Conservation (phyloP, 73 alveolate species). For the Tetrahymena elliotti region DNA sequence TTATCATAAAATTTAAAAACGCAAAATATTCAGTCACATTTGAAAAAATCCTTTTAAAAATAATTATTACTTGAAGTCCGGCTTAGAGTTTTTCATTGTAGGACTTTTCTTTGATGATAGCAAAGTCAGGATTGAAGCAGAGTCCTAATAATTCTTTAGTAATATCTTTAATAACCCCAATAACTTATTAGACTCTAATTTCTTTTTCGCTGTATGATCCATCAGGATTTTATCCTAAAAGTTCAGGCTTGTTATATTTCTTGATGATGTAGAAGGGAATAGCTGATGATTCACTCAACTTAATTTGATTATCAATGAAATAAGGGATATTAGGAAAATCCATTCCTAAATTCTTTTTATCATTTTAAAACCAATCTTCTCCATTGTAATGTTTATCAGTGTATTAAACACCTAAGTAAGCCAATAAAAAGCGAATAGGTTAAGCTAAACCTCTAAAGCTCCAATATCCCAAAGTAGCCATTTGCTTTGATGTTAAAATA, state of each 20-base stretch:
- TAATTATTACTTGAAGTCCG: neutral
- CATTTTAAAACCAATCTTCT: neutral
- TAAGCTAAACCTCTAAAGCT: neutral
- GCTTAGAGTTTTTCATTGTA: neutral
- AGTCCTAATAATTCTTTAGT: neutral
- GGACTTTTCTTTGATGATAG: neutral
- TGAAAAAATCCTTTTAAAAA: no score
- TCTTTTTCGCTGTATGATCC: neutral
- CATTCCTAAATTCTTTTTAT: neutral
- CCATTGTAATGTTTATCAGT: neutral
- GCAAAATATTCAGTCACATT: no score
- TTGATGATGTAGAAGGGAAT: neutral
- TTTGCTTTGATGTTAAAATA: neutral
- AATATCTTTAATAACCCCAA: neutral
- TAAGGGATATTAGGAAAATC: neutral
- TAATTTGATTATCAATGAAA: neutral
- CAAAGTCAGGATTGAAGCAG: neutral
- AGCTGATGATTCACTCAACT: neutral
- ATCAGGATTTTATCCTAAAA: neutral
- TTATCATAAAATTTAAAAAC: no score
- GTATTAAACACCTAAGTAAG: neutral
- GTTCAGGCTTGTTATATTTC: neutral
- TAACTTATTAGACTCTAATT: neutral
- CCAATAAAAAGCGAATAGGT: slow-evolving; percentile 9
- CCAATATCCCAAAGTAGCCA: slow-evolving; percentile 1